Base-by-base conservation (phyloP, 306 rosid species). In the Trichosanthes cucumerina region DNA sequence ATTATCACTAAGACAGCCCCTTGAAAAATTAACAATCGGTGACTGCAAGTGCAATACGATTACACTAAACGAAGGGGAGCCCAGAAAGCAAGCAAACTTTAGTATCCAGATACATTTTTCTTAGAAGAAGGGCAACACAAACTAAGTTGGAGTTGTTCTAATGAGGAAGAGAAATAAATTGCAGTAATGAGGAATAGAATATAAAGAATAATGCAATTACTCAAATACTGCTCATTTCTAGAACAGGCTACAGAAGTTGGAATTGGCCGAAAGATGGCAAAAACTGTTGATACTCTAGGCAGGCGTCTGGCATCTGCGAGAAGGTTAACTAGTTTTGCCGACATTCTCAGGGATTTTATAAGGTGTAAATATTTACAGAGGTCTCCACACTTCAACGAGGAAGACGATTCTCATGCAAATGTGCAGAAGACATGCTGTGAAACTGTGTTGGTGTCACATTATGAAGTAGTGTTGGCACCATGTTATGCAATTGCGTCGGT, bases 401-500 rank as follows among this genome's bases (percentile, higher is more conserved):
- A 78, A 26, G 74, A 9, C 44, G 71, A 63, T 63, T 62, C 41
- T 60, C 80, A 13, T 78, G 73, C 74, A 78, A 26, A 23, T 59
- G 69, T 59, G 80, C 9, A 41, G 71, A 58, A 43, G 80, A 12
- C 34, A 26, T 39, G 33, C 38, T 78, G n/a, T 78, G 74, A 56
- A 60, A 78, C 74, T 60, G 66, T 28, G 79, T 34, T 53, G 79
- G 2, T n/a, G 53, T 53, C n/a, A 19, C 60, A 33, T 50, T 75
- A 26, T 75, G 80, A 57, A 77, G 63, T 54, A 54, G 46, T 18
- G 80, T 58, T 23, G 80, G 80, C 24, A 77, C 80, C 75, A 44
- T 78, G 59, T 62, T 78, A 59, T 77, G 80, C 56, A 78, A 62
- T 49, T 78, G 80, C 26, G 80, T 23, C 46, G 80, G 21, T 31